Evolutionary conservation across 208 protist species (phyloP), one percentile per base, ranked within the genome.

Genomic region (Endotrypanum monterogeii): DNA sequence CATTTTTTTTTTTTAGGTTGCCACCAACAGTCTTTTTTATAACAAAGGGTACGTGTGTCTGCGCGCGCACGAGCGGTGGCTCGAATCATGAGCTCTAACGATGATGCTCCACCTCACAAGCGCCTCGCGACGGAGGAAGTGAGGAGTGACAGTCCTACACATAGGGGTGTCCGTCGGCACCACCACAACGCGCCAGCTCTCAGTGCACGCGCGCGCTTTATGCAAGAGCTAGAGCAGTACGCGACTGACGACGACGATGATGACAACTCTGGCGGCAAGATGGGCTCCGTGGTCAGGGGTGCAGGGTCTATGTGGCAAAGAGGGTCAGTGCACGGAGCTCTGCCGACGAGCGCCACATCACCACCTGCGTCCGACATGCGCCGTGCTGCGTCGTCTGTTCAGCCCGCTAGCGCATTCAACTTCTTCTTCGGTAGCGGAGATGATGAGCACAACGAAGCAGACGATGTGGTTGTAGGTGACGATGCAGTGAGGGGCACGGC

Each of bases 191-290:
- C 51, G 9, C n/a, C 60, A 35, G 30, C 50, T 11, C 57, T 60
- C 14, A 54, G 55, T n/a, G 84, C 84, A 46, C 78, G 79, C 0
- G 65, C 69, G 28, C 61, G 68, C 12, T 89, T 87, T 71, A 55
- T 85, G 39, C 55, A 48, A 8, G 75, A 89, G 51, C 39, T 88
- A 44, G 44, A 82, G 28, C 67, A 61, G 18, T 85, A 78, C 63
- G 83, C 82, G 4, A 83, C 80, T 30, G 87, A 94, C 51, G 79
- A 83, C 51, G 87, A 90, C 39, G 78, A 82, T 16, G 70, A 71
- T 28, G n/a, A 46, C 41, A 9, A 46, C 41, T 46, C 41, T 46
- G 52, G 32, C 16, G 66, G 25, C 66, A 57, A 18, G 30, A 30
- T 3, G 51, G 48, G 23, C 28, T 30, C 63, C 44, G 18, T 3